Percentiles rank a stretch among this genome's conserved stretches.
phyloP scores from a whole-genome alignment of 176 grass and related monocot species.

The Musa acuminata region DNA sequence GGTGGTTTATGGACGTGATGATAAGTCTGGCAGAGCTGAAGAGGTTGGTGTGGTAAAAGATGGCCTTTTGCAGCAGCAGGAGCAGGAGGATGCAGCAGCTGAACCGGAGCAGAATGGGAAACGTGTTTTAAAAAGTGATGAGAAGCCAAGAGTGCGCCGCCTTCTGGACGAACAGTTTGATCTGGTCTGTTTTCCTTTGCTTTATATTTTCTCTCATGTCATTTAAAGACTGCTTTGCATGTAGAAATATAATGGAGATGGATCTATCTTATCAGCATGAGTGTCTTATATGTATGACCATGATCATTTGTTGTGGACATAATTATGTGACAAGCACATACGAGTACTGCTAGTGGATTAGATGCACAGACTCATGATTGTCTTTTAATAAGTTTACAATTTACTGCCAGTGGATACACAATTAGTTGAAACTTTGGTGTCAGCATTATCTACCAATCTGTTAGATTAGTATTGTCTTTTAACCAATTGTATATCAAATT shows the following conservation, averaged over 20 bases:
- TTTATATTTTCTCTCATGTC: background rate
- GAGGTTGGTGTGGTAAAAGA: constrained; percentile 3
- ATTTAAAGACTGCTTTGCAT: background rate
- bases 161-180: constrained; percentile 91
- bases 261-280: too few species aligned
- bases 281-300: too few species aligned
- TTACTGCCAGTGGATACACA: background rate
- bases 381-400: too few species aligned
- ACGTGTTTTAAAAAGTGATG: constrained; percentile 27
- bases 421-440: background rate
- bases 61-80: background rate
- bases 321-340: background rate
- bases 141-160: constrained; percentile 43
- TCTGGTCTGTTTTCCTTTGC: constrained; percentile 37
- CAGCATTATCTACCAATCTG: too few species aligned
- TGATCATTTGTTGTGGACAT: background rate
- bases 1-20: constrained; percentile 4
- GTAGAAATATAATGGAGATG: too few species aligned
- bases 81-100: background rate
- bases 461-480: too few species aligned
- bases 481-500: too few species aligned
- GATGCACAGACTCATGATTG: too few species aligned
- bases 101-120: constrained; percentile 6
- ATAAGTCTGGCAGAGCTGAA: constrained; percentile 3
- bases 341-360: too few species aligned